Conservation (phyloP, 805 yeast species). For the Blastobotrys americana region DNA sequence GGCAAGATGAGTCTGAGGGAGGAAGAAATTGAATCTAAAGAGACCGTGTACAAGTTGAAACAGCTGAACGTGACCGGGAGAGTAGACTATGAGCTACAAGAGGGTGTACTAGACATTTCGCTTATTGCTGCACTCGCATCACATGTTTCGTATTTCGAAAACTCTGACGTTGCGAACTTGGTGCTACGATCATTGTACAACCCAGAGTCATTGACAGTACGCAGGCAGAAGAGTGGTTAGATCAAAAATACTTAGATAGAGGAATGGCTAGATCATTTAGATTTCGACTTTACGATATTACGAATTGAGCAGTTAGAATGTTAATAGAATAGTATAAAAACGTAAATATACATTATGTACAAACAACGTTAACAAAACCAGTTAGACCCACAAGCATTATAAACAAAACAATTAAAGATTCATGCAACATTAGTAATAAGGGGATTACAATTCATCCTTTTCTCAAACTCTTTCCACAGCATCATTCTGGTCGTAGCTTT, state of each 20-base stretch:
- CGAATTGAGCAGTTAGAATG: too few species aligned
- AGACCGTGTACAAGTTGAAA: slow-evolving; percentile 32
- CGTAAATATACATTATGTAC: too few species aligned
- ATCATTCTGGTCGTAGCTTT: slow-evolving; percentile 4
- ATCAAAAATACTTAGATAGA: too few species aligned
- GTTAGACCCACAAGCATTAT: too few species aligned
- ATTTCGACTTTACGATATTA: too few species aligned
- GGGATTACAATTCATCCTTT: not conserved
- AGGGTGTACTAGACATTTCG: slow-evolving; percentile 73
- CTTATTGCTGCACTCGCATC: slow-evolving; percentile 74
- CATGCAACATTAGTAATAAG: too few species aligned
- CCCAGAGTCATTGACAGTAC: not conserved
- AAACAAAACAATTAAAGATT: too few species aligned
- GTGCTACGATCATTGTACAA: slow-evolving; percentile 36
- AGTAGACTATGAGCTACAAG: slow-evolving; percentile 72
- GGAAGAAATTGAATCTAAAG: slow-evolving; percentile 5
- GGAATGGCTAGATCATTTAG: too few species aligned
- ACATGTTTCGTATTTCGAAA: slow-evolving; percentile 84
- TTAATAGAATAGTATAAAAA: too few species aligned
- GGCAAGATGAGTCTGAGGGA: slow-evolving; percentile 1
- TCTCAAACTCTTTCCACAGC: not conserved
- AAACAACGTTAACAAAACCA: too few species aligned
- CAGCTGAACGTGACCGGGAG: slow-evolving; percentile 65
- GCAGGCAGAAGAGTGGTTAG: too few species aligned
- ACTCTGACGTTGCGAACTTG: slow-evolving; percentile 75